Evolutionary conservation across 768 basidiomycete genomes (phyloP).

Genomic region (Suillus weaverae): DNA sequence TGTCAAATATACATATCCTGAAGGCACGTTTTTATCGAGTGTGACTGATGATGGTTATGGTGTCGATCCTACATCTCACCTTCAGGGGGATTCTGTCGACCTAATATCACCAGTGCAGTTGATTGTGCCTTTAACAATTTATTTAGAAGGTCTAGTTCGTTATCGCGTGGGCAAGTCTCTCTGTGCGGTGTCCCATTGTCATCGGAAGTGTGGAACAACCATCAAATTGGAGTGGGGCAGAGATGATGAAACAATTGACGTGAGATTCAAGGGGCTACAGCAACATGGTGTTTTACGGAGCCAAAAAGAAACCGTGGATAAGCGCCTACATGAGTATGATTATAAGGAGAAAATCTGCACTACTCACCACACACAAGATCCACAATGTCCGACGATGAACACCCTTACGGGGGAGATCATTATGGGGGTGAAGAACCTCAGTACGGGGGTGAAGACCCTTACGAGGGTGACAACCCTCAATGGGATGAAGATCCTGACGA

Average conservation of each 20-base stretch:
- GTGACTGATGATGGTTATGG: neutral
- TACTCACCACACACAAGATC: neutral
- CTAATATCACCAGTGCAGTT: neutral
- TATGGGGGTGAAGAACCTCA: too few species aligned
- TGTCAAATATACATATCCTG: too few species aligned
- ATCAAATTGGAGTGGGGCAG: neutral
- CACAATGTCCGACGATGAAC: neutral
- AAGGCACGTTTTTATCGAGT: too few species aligned
- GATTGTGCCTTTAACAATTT: neutral
- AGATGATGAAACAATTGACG: neutral
- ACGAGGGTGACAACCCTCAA: too few species aligned
- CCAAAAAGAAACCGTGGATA: neutral
- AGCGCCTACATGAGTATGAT: neutral
- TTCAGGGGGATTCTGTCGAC: too few species aligned
- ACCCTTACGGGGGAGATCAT: neutral
- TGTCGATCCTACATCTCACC: neutral
- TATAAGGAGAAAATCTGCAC: neutral
- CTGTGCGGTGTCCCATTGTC: neutral
- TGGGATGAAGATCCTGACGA: too few species aligned
- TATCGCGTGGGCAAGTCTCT: neutral
- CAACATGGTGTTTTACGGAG: neutral
- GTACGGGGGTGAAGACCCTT: neutral
- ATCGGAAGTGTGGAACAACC: neutral
- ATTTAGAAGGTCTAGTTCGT: neutral
- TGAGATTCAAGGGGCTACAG: neutral